phyloP scores from a whole-genome alignment of 2,329 filamentous ascomycete genomes.

The Coniochaeta hoffmannii region DNA sequence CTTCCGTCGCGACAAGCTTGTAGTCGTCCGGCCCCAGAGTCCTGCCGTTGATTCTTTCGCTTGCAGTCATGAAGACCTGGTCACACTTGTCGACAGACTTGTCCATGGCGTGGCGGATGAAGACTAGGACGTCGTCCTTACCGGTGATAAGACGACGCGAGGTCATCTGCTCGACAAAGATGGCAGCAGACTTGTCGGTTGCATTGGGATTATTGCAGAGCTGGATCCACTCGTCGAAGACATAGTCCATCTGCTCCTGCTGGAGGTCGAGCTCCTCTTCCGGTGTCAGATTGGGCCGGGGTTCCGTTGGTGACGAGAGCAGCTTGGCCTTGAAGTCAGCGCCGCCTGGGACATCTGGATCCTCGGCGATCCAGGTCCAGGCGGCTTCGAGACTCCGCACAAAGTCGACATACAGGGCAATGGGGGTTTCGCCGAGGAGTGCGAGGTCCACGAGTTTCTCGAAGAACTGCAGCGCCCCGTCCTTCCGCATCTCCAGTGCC shows the following conservation, averaged over 20 bases:
- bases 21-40: too few species aligned
- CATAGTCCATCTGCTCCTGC: conserved; percentile 83
- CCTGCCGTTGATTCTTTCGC: too few species aligned
- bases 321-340: conserved; percentile 65
- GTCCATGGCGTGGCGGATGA: conserved; percentile 77
- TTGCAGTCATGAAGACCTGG: conserved; percentile 54
- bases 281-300: conserved; percentile 36
- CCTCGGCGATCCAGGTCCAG: conserved; percentile 72
- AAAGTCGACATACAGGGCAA: conserved; percentile 79
- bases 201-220: conserved; percentile 71
- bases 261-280: conserved; percentile 52
- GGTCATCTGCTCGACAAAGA: conserved; percentile 82
- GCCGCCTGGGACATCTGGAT: conserved; percentile 55
- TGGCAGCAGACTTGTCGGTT: conserved; percentile 61
- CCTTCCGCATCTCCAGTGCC: conserved; percentile 63
- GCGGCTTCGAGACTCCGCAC: conserved; percentile 74
- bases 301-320: conserved; percentile 30
- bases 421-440: conserved; percentile 68
- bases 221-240: conserved; percentile 92
- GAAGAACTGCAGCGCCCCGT: conserved; percentile 71
- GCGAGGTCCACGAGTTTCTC: conserved; percentile 71
- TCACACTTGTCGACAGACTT: conserved; percentile 73
- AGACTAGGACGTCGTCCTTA: conserved; percentile 69
- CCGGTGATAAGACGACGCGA: conserved; percentile 63
- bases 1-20: conserved; percentile 34